Conservation (phyloP, 2,329 filamentous ascomycete species). For the Calonectria pauciramosa region DNA sequence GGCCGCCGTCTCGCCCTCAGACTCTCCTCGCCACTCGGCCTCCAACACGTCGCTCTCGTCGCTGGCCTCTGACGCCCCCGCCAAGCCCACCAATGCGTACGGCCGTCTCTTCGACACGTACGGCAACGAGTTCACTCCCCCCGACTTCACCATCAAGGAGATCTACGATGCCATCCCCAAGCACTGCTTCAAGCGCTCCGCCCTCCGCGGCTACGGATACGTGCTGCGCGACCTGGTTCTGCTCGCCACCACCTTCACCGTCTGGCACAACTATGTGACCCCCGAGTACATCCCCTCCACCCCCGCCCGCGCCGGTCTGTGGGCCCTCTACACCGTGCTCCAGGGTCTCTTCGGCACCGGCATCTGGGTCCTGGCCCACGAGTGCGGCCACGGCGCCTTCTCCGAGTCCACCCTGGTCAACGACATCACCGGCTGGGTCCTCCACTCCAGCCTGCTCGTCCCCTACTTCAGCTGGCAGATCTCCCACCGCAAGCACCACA, state of each 20-base stretch:
- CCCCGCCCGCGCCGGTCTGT: conserved; percentile 74
- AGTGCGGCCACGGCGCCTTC: conserved; percentile 98
- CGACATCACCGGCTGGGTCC: conserved; percentile 91
- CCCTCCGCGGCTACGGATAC: conserved; percentile 80
- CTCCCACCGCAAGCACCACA: conserved; percentile 99
- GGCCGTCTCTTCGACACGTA: conserved; percentile 89
- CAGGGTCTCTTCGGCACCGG: conserved; percentile 96
- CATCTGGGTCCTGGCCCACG: conserved; percentile 96
- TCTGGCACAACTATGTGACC: conserved; percentile 92
- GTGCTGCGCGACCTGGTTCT: conserved; percentile 84
- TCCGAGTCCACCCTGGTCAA: conserved; percentile 92
- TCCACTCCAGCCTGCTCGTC: conserved; percentile 89
- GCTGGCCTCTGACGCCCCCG: conserved; percentile 74
- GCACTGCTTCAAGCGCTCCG: conserved; percentile 95
- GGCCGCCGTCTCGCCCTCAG: conserved; percentile 68
- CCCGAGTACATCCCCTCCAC: conserved; percentile 83
- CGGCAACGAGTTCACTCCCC: conserved; percentile 93
- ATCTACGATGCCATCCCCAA: conserved; percentile 97
- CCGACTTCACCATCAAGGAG: conserved; percentile 97
- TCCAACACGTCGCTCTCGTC: conserved; percentile 96
- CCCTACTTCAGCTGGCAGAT: conserved; percentile 99
- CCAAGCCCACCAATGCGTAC: conserved; percentile 55
- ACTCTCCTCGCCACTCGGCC: conserved; percentile 73
- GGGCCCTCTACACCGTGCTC: conserved; percentile 78
- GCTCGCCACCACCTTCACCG: conserved; percentile 82